phyloP scores from a whole-genome alignment of 169 alveolate genomes.

The Eimeria maxima region DNA sequence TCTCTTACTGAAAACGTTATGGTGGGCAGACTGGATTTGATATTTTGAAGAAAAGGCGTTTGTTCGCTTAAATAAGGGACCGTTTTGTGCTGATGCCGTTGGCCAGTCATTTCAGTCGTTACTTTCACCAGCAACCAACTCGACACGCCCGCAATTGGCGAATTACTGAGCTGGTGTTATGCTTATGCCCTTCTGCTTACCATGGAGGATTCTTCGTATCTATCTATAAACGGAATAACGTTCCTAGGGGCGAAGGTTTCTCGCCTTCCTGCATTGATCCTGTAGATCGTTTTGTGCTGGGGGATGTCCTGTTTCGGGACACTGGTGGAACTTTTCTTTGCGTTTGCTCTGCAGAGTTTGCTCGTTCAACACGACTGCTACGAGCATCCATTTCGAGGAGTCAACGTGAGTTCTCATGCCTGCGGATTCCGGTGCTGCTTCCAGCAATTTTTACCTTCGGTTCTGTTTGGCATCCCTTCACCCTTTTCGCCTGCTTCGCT shows the following conservation, averaged over 20 bases:
- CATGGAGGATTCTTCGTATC: not conserved
- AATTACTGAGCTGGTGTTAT: not conserved
- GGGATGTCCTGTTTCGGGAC: not conserved
- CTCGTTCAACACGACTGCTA: slow-evolving; percentile 77
- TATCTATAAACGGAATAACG: not conserved
- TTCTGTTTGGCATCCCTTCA: not conserved
- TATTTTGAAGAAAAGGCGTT: not conserved
- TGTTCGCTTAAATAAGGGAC: not conserved
- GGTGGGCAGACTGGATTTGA: not conserved
- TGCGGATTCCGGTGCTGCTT: not conserved
- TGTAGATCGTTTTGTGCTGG: not conserved
- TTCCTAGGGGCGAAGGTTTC: not conserved
- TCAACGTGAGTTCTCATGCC: slow-evolving; percentile 48
- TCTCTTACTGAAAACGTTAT: slow-evolving; percentile 53
- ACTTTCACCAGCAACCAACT: not conserved
- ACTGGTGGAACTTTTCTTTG: not conserved
- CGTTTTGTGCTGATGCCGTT: not conserved
- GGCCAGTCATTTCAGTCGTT: not conserved
- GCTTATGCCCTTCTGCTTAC: not conserved
- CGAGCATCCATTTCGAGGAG: slow-evolving; percentile 65
- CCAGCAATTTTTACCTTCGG: not conserved
- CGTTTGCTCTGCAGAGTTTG: slow-evolving; percentile 23
- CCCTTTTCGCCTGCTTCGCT: not conserved
- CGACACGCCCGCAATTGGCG: not conserved
- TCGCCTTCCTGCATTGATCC: not conserved